Base-by-base conservation (phyloP, 176 grass and related monocot genomes). In the barley (Hordeum vulgare) region DNA sequence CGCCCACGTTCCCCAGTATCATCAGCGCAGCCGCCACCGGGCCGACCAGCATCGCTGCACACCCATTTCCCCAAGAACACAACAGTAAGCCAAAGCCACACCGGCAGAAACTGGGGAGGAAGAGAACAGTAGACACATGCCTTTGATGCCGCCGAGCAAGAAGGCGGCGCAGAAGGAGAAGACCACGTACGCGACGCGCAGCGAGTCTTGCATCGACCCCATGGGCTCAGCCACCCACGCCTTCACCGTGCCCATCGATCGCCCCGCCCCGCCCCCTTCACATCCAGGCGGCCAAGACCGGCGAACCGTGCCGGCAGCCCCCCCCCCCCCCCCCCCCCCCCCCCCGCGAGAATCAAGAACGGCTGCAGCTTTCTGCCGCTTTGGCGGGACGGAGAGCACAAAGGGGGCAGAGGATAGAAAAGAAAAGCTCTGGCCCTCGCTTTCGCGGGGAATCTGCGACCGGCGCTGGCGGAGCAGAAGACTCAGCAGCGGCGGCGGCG, bases 111-210 rank as follows among this genome's bases (percentile, higher is more conserved):
- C 28, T 61, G 35, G 37, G 41, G 58, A 65, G 56, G 51, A 54
- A 54, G 51, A 45, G 47, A 51, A 51, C 15, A 9, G 1, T 6
- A 69, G 67, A 49, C 2, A 61, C 75, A 51, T 65, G 83, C 95
- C 95, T 97, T 97, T 97, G 79, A 92, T 78, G 64, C 80, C 92
- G 17, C 95, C 95, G 90, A 94, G 86, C 84, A 97, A 94, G 72
- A 97, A 86, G 80, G 95, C 95, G 85, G 88, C 83, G 85, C 90
- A 91, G 76, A 97, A 97, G 84, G 90, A 84, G 86, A 97, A 87
- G 72, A 94, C 81, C 9, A 97, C 92, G 82, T 94, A 94, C 18
- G 86, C 90, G 59, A 89, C 63, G 21, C 86, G 85, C 57, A 92
- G 66, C 71, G 88, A 89, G 27, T 76, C 44, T 41, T 87, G 80